Base-by-base conservation (phyloP, 257 asterid species). In the Solanum chilense region DNA sequence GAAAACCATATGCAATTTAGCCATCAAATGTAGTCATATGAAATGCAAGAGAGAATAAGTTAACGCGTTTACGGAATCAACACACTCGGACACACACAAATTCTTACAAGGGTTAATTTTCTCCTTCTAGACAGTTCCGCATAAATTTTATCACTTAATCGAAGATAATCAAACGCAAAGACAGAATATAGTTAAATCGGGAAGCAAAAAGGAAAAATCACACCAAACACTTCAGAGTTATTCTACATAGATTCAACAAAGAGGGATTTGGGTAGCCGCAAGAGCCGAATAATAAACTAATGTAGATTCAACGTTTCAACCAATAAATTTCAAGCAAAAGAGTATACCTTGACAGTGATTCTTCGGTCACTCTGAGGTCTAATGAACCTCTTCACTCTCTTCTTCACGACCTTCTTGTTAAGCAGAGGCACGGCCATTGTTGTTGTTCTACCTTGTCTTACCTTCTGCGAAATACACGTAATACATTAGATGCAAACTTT, bases 321-420 rank as follows among this genome's bases (percentile, higher is more conserved):
- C 33, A 66, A 35, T 9, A 73, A 73, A 73, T 9, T 35, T 12
- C 20, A 35, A 47, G 27, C 42, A 80, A 12, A 80, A 80, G 42
- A 31, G 6, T 45, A 68, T 82, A 90, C 90, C 92, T 90, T 88
- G 31, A 90, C 92, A 10, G 88, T 88, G 76, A 90, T 90, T 69
- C 89, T 90, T 14, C 91, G 90, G 58, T 90, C 90, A 86, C 92
- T 88, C 82, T 90, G 92, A 44, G 92, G 92, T 58, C 92, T 83
- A 86, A 88, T 90, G 64, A 90, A 90, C 84, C 85, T 86, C 89
- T 88, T 88, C 52, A 84, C 84, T 86, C 92, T 90, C 85, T 90
- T 90, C 90, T 90, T 90, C 35, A 90, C 86, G 1, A 90, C 89
- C 92, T 70, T 88, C 89, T 90, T 90, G 13, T 87, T 33, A 25